Evolutionary conservation across 345 rosid species (phyloP).

Genomic region (Durio zibethinus): DNA sequence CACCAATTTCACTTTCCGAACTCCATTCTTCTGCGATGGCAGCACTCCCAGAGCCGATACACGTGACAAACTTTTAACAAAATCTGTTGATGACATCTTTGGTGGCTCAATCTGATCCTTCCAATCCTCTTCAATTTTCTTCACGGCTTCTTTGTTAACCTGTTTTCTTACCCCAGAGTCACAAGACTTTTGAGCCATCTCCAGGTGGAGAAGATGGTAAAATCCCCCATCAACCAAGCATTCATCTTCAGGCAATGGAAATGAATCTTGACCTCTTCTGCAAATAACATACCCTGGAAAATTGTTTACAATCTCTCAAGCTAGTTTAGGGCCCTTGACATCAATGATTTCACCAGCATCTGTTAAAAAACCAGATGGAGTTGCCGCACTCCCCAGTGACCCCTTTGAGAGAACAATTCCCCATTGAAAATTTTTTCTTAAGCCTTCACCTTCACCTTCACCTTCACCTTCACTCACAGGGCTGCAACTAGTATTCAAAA

Average conservation of each 20-base stretch:
- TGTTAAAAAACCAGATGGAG: slow-evolving; percentile 31
- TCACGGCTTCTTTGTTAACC: background rate
- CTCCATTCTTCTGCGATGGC: slow-evolving; percentile 53
- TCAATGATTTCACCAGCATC: slow-evolving; percentile 33
- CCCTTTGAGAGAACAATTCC: slow-evolving; percentile 56
- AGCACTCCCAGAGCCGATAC: slow-evolving; percentile 43
- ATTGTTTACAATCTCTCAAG: slow-evolving; percentile 31
- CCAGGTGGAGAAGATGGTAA: slow-evolving; percentile 53
- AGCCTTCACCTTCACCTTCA: background rate
- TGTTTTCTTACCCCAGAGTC: background rate
- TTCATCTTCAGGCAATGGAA: slow-evolving; percentile 33
- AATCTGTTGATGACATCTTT: slow-evolving; percentile 13
- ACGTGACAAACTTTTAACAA: slow-evolving; percentile 20
- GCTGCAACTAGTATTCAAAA: background rate
- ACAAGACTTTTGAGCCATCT: background rate
- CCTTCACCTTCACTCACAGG: background rate
- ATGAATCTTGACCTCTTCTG: slow-evolving; percentile 26
- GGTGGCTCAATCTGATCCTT: slow-evolving; percentile 17
- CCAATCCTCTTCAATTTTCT: slow-evolving; percentile 17
- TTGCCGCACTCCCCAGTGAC: slow-evolving; percentile 1
- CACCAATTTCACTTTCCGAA: slow-evolving; percentile 71
- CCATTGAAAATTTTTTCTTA: slow-evolving; percentile 29
- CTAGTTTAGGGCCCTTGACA: slow-evolving; percentile 39
- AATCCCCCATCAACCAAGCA: slow-evolving; percentile 30
- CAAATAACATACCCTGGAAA: slow-evolving; percentile 44